These are phyloP conservation scores for Termitomyces heimii DNA, from an alignment of 768 basidiomycete species.

Conservation along the genomic window DNA sequence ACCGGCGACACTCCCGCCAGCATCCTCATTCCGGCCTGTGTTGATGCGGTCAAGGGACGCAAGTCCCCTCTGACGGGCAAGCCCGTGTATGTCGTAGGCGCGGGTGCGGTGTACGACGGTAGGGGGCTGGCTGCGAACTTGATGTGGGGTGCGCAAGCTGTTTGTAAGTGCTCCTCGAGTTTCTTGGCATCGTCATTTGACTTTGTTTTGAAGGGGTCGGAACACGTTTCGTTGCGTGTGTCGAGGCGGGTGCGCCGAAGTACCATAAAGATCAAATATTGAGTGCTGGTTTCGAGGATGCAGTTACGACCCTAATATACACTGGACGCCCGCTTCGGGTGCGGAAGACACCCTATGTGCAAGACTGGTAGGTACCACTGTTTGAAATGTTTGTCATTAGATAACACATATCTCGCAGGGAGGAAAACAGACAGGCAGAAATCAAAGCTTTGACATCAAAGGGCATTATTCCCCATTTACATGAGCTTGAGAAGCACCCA, in stretches of 20 bases:
- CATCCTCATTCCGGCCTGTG: conserved; percentile 87
- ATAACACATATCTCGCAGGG: conserved; percentile 35
- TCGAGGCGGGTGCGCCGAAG: conserved; percentile 77
- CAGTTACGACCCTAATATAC: conserved; percentile 80
- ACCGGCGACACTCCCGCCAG: conserved; percentile 82
- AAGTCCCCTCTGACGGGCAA: conserved; percentile 76
- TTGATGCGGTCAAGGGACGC: conserved; percentile 74
- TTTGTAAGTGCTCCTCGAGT: conserved; percentile 44
- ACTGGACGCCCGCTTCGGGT: conserved; percentile 89
- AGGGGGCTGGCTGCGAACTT: conserved; percentile 84
- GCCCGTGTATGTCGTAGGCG: conserved; percentile 85
- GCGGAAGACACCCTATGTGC: conserved; percentile 76
- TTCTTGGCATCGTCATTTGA: neutral
- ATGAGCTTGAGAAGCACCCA: conserved; percentile 74
- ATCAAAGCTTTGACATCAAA: conserved; percentile 77
- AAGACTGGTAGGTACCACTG: conserved; percentile 61
- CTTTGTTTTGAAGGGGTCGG: conserved; percentile 54
- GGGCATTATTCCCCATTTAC: conserved; percentile 73
- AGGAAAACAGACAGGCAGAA: conserved; percentile 71
- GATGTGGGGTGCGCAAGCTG: conserved; percentile 84
- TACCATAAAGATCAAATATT: conserved; percentile 78
- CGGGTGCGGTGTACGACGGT: conserved; percentile 89
- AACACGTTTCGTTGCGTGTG: conserved; percentile 80
- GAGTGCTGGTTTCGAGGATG: conserved; percentile 71
- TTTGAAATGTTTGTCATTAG: neutral